phyloP scores from a whole-genome alignment of 345 rosid genomes.

The Salix exigua region DNA sequence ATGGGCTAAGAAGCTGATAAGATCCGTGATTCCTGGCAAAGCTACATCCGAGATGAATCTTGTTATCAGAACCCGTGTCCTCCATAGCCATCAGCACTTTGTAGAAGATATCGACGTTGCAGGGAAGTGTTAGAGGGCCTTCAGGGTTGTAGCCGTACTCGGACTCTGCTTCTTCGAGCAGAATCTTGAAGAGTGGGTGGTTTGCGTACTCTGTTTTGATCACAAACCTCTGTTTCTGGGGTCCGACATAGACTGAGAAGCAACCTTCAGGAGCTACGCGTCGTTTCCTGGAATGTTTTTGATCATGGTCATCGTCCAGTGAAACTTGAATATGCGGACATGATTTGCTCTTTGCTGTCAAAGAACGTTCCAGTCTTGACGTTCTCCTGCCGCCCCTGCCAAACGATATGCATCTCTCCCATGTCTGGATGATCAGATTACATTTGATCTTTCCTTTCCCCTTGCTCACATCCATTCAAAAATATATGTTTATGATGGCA shows the following conservation, averaged over 20 bases:
- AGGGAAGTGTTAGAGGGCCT: constrained; percentile 30
- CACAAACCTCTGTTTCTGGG: constrained; percentile 28
- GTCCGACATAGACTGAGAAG: constrained; percentile 34
- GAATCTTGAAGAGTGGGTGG: constrained; percentile 31
- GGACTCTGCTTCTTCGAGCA: constrained; percentile 32
- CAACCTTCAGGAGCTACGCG: constrained; percentile 29
- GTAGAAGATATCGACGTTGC: constrained; percentile 29
- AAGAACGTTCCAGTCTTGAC: neutral
- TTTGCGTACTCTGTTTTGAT: constrained; percentile 22
- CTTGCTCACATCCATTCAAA: constrained; percentile 30
- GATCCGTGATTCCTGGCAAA: constrained; percentile 24
- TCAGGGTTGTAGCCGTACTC: constrained; percentile 26
- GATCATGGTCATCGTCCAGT: neutral
- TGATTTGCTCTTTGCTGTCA: constrained; percentile 46
- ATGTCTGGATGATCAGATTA: constrained; percentile 45
- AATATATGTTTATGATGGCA: neutral
- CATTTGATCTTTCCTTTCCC: constrained; percentile 31
- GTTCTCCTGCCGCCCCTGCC: constrained; percentile 21
- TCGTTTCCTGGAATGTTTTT: neutral
- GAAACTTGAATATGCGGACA: constrained; percentile 18
- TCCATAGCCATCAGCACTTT: constrained; percentile 26
- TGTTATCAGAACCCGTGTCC: neutral
- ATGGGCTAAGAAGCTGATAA: constrained; percentile 36
- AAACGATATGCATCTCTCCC: constrained; percentile 55
- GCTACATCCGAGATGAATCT: constrained; percentile 25